Conservation (phyloP, 2,329 filamentous ascomycete species). For the Endothia cerciana region DNA sequence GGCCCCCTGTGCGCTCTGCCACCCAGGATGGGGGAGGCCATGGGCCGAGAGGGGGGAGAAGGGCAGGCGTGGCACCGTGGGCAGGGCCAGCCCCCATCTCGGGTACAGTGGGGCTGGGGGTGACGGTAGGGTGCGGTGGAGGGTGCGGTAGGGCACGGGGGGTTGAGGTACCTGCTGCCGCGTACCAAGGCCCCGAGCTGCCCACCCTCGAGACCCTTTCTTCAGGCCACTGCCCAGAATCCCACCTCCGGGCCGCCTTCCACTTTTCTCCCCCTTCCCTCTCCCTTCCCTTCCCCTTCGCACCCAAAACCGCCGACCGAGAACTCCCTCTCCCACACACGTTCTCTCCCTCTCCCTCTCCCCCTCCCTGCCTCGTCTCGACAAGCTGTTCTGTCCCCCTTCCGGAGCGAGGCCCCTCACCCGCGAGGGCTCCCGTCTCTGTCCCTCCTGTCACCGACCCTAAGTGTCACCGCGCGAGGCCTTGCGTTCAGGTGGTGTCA, state of each 20-base stretch:
- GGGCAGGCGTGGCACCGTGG: too few relatives aligned
- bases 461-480: too few relatives aligned
- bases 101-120: not conserved
- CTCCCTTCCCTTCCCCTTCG: not conserved
- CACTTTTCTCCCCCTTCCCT: not conserved
- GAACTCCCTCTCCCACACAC: too few relatives aligned
- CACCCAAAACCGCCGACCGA: not conserved
- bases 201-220: not conserved
- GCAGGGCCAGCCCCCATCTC: not conserved
- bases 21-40: not conserved
- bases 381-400: not conserved
- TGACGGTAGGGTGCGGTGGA: too few relatives aligned
- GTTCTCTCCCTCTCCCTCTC: not conserved
- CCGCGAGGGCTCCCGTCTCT: too few relatives aligned
- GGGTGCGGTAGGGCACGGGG: too few relatives aligned
- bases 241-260: slow-evolving; percentile 5
- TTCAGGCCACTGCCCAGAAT: slow-evolving; percentile 1
- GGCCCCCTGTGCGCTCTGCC: not conserved
- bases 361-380: not conserved
- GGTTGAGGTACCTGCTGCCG: not conserved
- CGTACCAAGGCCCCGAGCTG: slow-evolving; percentile 6
- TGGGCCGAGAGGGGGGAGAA: too few relatives aligned
- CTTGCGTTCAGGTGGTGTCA: slow-evolving; percentile 11
- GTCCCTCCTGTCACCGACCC: slow-evolving; percentile 9
- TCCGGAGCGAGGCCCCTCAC: not conserved